A percentile compares a stretch with the other conserved stretches of the same genome.
Evolutionary conservation across 1,284 basidiomycete genomes (phyloP).

Genomic region (Trichosporon coremiiforme): DNA sequence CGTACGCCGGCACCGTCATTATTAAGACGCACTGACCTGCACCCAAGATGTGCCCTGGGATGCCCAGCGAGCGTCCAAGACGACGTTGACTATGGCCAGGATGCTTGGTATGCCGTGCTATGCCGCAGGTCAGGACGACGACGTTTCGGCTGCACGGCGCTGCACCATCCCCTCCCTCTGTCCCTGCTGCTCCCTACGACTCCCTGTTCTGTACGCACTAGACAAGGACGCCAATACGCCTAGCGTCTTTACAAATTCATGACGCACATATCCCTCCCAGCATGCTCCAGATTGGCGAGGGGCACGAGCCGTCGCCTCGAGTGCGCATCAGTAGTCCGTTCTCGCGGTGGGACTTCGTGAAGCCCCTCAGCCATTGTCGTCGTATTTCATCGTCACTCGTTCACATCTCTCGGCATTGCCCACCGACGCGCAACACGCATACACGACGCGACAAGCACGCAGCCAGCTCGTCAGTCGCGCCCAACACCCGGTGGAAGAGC

Average conservation of each 20-base stretch:
- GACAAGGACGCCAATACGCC: background rate
- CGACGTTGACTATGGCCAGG: background rate
- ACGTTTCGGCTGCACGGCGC: conserved; percentile 2
- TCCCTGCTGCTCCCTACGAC: background rate
- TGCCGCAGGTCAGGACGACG: background rate
- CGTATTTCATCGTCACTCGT: background rate
- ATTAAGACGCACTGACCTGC: conserved; percentile 5
- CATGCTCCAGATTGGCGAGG: background rate
- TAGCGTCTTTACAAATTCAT: conserved; percentile 3
- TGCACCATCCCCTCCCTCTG: background rate
- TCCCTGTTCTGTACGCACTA: background rate
- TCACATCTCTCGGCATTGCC: no score
- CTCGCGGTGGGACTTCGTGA: background rate
- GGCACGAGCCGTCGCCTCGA: background rate
- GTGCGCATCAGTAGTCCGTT: background rate
- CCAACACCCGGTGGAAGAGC: background rate
- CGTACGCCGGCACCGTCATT: no score
- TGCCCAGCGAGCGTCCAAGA: background rate
- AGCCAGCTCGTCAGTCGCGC: no score
- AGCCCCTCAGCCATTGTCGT: conserved; percentile 1
- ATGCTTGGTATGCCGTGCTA: background rate
- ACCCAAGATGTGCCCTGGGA: background rate
- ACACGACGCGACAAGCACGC: background rate
- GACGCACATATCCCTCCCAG: conserved; percentile 1
- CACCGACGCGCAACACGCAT: background rate